Base-by-base conservation (phyloP, 495 filamentous ascomycete genomes). In the Sabuloglossum arenarium region DNA sequence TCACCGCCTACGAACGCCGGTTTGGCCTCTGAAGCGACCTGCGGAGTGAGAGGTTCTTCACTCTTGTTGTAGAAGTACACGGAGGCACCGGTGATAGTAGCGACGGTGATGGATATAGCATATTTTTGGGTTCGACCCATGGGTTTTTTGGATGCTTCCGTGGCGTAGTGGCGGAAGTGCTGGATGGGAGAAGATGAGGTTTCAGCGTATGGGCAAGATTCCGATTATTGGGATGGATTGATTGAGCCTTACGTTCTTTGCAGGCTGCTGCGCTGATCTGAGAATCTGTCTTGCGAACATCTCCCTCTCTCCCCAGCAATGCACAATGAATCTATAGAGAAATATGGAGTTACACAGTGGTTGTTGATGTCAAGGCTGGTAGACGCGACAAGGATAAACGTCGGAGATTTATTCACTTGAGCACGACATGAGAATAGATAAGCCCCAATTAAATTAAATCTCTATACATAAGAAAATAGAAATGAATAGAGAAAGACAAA, bases 1-100 rank as follows among this genome's bases (percentile, higher is more conserved):
- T 89, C 84, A 43, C 88, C 86, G 57, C 90, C 93, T 19, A 73
- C 83, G 68, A 98, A 85, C 31, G 84, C 74, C 50, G 67, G 61
- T 66, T 79, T 80, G 34, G 62, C 63, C n/a, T 61, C 62, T 27
- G 57, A 58, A 58, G 54, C 58, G 53, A 55, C 27, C 27, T 63
- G 53, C 9, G 12, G 29, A 25, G 37, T 14, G 32, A 57, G 42
- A 50, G 67, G 68, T n/a, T 69, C 69, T 67, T 75, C 75, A 23
- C 65, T 69, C 60, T 71, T 59, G 11, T 47, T 71, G 46, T 73
- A 63, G 65, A 73, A 79, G 65, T 74, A 77, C 37, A 67, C 73
- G 42, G 63, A 66, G 30, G 68, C 75, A n/a, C 64, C 75, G 14
- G 71, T 56, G 47, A 67, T 68, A 51, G 62, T 66, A 8, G 65